Base-by-base conservation (phyloP, 352 stramenopile species). In the Peronospora belbahrii region DNA sequence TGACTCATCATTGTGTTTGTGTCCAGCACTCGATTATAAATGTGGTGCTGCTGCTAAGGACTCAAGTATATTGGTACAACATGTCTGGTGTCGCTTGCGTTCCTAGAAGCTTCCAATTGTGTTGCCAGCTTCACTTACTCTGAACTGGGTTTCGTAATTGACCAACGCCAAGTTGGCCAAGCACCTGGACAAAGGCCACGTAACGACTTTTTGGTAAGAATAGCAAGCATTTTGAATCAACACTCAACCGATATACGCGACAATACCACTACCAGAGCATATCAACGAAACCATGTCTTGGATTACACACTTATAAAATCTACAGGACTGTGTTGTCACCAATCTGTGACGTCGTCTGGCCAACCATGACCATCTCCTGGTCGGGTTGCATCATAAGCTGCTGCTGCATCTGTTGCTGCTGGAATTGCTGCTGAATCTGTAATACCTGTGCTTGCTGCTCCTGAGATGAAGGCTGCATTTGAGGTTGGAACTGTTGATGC, bases 301-400 rank as follows among this genome's bases (percentile, higher is more conserved):
- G 24, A 44, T 52, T 37, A 42, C 14, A 48, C 11, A 18, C 23
- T 20, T 47, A 48, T n/a, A 55, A 45, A 28, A 24, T 25, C 43
- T 63, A 67, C 48, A 67, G 48, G 35, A 67, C 48, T 8, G 58
- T 56, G 36, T 63, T 41, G 30, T 67, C 59, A 6, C 41, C 48
- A 5, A 67, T 56, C 20, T 63, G 52, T 4, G 59, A 53, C 24
- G 59, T n/a, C n/a, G n/a, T 28, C 31, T 56, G 44, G 4, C 51
- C 46, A 5, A 42, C 43, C 34, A 67, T 56, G 2, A 42, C 46
- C 41, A 65, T 53, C n/a, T 41, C 45, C 41, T 59, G 52, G 18
- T 64, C 56, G 1, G 46, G 44, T 13, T 62, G 58, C 58, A 63
- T 59, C 39, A 67, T 37, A 25, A 67, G 53, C 27, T 68, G 54